phyloP scores from a whole-genome alignment of 106 monocot species.

The Gastrodia elata region DNA sequence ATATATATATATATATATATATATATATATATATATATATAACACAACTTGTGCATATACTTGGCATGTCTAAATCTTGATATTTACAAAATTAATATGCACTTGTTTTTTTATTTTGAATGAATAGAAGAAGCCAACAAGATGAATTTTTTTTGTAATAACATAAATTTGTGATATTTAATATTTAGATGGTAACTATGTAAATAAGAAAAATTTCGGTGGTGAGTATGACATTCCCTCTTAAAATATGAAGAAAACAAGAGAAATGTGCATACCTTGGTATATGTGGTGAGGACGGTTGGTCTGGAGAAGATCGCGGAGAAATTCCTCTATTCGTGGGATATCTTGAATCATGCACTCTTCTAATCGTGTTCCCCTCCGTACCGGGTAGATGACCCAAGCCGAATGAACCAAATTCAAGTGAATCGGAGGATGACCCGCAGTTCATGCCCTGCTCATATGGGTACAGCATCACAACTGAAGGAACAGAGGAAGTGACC shows the following conservation, averaged over 20 bases:
- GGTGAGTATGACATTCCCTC: background rate
- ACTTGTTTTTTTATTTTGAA: too few species aligned
- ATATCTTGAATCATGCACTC: conserved; percentile 35
- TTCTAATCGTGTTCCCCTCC: conserved; percentile 26
- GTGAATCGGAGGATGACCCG: conserved; percentile 26
- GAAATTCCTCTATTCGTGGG: conserved; percentile 21
- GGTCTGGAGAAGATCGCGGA: conserved; percentile 51
- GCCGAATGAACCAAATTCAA: conserved; percentile 68
- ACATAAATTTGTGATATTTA: too few species aligned
- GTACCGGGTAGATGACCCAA: conserved; percentile 21
- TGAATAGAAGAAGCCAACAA: too few species aligned
- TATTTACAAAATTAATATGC: too few species aligned
- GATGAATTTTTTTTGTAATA: too few species aligned
- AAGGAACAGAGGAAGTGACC: conserved; percentile 4
- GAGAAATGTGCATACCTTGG: conserved; percentile 33
- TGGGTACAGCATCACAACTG: conserved; percentile 10
- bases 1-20: too few species aligned
- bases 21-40: too few species aligned
- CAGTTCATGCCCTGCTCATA: conserved; percentile 32
- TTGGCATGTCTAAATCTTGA: too few species aligned
- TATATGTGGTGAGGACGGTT: conserved; percentile 51
- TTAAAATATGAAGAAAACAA: too few species aligned
- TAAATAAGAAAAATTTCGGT: too few species aligned
- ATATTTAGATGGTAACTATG: too few species aligned
- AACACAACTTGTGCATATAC: too few species aligned